Conservation (phyloP, 169 alveolate genomes). For the Eimeria sp. region DNA sequence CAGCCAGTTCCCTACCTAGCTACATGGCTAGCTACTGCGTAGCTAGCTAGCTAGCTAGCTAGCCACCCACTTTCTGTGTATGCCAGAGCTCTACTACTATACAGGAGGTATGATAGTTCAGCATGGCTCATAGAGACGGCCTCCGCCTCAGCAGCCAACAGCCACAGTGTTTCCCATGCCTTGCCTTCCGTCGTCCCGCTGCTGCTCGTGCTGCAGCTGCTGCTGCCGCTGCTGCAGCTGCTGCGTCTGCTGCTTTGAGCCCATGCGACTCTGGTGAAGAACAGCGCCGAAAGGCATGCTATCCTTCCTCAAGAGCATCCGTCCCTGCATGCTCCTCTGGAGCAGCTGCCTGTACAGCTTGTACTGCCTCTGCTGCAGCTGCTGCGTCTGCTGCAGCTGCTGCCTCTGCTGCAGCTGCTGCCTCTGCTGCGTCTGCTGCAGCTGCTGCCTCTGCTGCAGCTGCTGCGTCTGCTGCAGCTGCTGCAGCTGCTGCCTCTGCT, state of each 20-base stretch:
- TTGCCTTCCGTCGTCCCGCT: not conserved
- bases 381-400: no score
- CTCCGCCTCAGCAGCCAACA: not conserved
- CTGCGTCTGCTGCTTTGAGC: not conserved
- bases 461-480: not conserved
- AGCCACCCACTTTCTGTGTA: not conserved
- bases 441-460: no score
- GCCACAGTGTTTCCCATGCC: not conserved
- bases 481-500: not conserved
- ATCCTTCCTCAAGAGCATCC: not conserved
- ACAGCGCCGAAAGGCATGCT: not conserved
- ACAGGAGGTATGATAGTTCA: no score
- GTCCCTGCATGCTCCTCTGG: no score
- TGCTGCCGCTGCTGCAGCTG: no score
- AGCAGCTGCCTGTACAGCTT: not conserved
- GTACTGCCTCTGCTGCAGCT: not conserved
- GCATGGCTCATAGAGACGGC: no score
- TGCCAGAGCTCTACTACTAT: not conserved
- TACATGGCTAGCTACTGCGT: not conserved
- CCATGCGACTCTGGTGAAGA: not conserved
- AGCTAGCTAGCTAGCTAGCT: conserved; percentile 5
- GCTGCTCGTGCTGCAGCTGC: not conserved
- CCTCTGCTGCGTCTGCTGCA: no score
- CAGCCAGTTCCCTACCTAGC: not conserved
- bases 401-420: conserved; percentile 5